These are phyloP conservation scores for Aureobasidium sp. DNA, from an alignment of 2,329 filamentous ascomycete genomes.

Conservation along the genomic window DNA sequence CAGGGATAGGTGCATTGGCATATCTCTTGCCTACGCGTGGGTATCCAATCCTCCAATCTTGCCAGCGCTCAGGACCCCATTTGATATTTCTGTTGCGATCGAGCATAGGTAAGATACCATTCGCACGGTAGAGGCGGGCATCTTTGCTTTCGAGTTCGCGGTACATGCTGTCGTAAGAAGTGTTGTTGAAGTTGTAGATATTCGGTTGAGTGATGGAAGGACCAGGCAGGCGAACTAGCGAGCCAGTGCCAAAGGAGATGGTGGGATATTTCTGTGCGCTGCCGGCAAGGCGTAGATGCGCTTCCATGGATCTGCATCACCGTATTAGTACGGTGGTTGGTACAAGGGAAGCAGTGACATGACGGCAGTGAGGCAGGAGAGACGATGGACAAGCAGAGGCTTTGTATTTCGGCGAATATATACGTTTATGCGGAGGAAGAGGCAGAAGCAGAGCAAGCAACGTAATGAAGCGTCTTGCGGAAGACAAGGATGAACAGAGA, in stretches of 20 bases:
- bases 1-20: slow-evolving; percentile 2
- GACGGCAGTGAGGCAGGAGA: neutral
- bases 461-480: neutral
- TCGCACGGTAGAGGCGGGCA: slow-evolving; percentile 76
- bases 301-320: slow-evolving; percentile 93
- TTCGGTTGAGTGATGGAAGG: slow-evolving; percentile 90
- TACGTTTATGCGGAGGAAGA: slow-evolving; percentile 1
- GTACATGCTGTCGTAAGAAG: slow-evolving; percentile 91
- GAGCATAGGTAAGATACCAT: slow-evolving; percentile 93
- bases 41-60: slow-evolving; percentile 88
- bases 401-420: slow-evolving; percentile 15
- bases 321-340: slow-evolving; percentile 19
- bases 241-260: slow-evolving; percentile 95
- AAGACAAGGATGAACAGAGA: neutral
- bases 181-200: slow-evolving; percentile 96
- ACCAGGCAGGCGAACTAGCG: slow-evolving; percentile 84
- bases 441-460: neutral
- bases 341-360: slow-evolving; percentile 5
- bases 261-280: slow-evolving; percentile 71
- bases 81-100: slow-evolving; percentile 87
- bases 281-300: slow-evolving; percentile 83
- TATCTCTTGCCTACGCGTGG: slow-evolving; percentile 63
- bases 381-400: neutral
- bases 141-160: slow-evolving; percentile 84
- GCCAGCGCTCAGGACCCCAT: slow-evolving; percentile 93